phyloP scores from a whole-genome alignment of 306 rosid species.

The Rosa rugosa region DNA sequence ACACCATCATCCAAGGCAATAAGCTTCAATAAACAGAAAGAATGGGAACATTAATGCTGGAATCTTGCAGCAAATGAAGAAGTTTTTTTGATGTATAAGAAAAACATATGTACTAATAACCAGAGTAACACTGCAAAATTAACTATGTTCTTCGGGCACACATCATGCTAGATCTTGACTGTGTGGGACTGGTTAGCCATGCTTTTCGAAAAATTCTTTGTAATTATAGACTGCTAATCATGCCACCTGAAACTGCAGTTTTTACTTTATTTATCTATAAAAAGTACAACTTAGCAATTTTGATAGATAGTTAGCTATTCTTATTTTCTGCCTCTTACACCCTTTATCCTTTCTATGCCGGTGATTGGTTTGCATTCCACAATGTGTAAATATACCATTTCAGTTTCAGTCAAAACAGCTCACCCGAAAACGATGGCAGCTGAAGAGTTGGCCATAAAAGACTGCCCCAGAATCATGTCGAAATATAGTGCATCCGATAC shows the following conservation, averaged over 20 bases:
- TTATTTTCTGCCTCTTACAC: conserved; percentile 10
- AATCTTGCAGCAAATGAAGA: conserved; percentile 6
- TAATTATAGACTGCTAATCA: background rate
- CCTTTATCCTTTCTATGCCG: conserved; percentile 1
- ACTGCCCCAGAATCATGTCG: conserved; percentile 72
- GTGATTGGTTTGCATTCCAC: conserved; percentile 6
- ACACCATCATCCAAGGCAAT: conserved; percentile 30
- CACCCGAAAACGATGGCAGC: conserved; percentile 85
- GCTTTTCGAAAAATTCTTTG: background rate
- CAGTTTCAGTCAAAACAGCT: conserved; percentile 34
- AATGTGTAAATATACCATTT: background rate
- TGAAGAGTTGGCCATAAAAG: conserved; percentile 58
- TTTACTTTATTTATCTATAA: background rate
- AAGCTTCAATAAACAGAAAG: conserved; percentile 26
- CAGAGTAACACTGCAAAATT: background rate
- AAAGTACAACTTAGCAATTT: background rate
- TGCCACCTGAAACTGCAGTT: too few species aligned
- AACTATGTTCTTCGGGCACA: conserved; percentile 1
- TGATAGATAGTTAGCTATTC: background rate
- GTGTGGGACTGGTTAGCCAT: background rate
- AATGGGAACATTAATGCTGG: conserved; percentile 13
- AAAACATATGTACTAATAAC: background rate
- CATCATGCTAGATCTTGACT: background rate
- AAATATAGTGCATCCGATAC: conserved; percentile 68
- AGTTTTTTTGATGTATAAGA: background rate